Evolutionary conservation across 2,329 filamentous ascomycete species (phyloP).

Genomic region (Parascedosporium putredinis): DNA sequence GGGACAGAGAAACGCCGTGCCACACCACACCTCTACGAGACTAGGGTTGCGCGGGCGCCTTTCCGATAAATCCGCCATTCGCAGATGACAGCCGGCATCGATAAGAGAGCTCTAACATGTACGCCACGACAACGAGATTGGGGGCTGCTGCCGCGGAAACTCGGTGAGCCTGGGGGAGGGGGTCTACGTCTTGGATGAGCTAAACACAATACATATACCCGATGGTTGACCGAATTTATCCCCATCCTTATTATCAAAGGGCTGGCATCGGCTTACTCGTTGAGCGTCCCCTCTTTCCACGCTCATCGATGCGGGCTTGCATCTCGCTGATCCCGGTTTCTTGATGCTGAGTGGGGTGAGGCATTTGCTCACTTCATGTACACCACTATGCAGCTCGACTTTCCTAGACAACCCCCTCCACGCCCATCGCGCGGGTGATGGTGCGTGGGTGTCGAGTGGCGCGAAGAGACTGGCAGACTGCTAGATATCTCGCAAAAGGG

Average conservation of each 20-base stretch:
- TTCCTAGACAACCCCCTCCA: neutral
- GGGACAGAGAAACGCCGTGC: neutral
- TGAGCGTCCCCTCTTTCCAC: too few species aligned
- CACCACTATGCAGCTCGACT: neutral
- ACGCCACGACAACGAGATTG: neutral
- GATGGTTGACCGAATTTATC: too few species aligned
- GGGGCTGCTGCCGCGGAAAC: too few species aligned
- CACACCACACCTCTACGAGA: neutral
- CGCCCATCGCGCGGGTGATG: neutral
- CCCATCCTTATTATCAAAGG: neutral
- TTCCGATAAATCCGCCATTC: slow-evolving; percentile 1
- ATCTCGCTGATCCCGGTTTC: neutral
- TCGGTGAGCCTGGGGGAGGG: too few species aligned
- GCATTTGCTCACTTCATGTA: neutral
- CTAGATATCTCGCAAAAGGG: too few species aligned
- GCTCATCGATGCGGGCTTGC: too few species aligned
- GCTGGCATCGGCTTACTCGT: neutral
- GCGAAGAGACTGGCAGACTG: too few species aligned
- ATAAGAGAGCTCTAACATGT: neutral
- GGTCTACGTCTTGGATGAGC: too few species aligned
- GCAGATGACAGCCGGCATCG: too few species aligned
- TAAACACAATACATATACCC: too few species aligned
- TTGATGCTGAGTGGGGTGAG: neutral
- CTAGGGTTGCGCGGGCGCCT: neutral
- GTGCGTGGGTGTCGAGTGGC: neutral